phyloP scores from a whole-genome alignment of 202 grass and related monocot genomes.

The Carex arenaria region DNA sequence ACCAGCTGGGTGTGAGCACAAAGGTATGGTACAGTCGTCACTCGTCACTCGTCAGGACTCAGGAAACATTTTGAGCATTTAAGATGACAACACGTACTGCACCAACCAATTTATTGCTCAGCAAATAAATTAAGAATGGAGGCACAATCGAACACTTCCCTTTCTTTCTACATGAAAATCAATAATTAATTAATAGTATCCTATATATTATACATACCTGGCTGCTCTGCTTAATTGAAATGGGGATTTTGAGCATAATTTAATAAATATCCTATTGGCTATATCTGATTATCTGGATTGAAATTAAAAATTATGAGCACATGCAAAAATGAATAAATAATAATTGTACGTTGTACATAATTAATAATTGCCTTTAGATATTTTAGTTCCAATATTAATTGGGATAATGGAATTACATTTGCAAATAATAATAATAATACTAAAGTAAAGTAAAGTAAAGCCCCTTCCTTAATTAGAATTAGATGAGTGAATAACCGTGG shows the following conservation, averaged over 20 bases:
- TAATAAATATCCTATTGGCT: not conserved
- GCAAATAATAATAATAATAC: too few species aligned
- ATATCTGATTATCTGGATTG: not conserved
- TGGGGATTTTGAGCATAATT: not conserved
- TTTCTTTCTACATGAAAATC: not conserved
- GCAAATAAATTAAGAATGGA: not conserved
- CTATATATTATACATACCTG: too few species aligned
- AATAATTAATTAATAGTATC: not conserved
- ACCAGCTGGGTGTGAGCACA: not conserved
- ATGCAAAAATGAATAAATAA: constrained; percentile 3
- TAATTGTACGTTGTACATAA: not conserved
- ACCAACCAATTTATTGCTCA: not conserved
- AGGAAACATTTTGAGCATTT: not conserved
- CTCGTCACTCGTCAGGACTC: not conserved
- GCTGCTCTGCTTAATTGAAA: too few species aligned
- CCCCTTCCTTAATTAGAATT: too few species aligned
- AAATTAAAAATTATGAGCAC: not conserved
- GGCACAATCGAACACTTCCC: not conserved
- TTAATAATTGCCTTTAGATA: constrained; percentile 1
- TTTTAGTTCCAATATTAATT: not conserved
- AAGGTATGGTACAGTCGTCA: not conserved
- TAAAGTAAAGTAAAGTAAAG: too few species aligned
- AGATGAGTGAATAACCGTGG: too few species aligned
- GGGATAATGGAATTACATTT: constrained; percentile 11
- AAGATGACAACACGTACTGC: not conserved